A percentile compares a stretch with the other conserved stretches of the same genome.
These are phyloP conservation scores for Saccharomycopsis sp. DNA, from an alignment of 805 yeast species.

Conservation along the genomic window DNA sequence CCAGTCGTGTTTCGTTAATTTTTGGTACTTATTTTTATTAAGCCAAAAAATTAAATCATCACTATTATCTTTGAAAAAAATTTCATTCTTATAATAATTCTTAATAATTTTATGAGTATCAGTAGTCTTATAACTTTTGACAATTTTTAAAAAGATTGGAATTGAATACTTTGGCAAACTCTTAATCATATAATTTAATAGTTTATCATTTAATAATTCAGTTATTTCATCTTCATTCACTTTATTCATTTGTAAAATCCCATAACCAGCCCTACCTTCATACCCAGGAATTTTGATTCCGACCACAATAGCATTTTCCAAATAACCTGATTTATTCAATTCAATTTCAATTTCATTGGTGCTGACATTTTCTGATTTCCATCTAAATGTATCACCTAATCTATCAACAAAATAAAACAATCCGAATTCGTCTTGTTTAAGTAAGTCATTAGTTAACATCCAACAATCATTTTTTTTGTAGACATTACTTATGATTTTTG, in stretches of 20 bases:
- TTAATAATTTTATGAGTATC: slow-evolving; percentile 80
- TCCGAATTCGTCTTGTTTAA: slow-evolving; percentile 57
- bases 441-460: slow-evolving; percentile 80
- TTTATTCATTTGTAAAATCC: slow-evolving; percentile 47
- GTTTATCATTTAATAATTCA: slow-evolving; percentile 27
- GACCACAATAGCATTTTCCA: slow-evolving; percentile 72
- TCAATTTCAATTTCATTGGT: slow-evolving; percentile 89
- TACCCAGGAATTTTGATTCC: slow-evolving; percentile 78
- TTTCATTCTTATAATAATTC: slow-evolving; percentile 55
- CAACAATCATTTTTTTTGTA: slow-evolving; percentile 84
- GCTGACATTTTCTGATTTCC: slow-evolving; percentile 94
- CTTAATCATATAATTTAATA: slow-evolving; percentile 28
- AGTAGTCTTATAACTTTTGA: slow-evolving; percentile 46
- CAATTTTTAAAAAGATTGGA: slow-evolving; percentile 73
- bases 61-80: slow-evolving; percentile 64
- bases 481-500: slow-evolving; percentile 65
- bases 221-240: background rate
- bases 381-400: slow-evolving; percentile 89
- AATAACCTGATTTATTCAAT: slow-evolving; percentile 30
- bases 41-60: slow-evolving; percentile 56
- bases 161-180: slow-evolving; percentile 76
- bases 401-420: slow-evolving; percentile 80
- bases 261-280: slow-evolving; percentile 93
- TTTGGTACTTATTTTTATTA: slow-evolving; percentile 42
- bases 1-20: slow-evolving; percentile 53